Evolutionary conservation across 169 alveolate genomes (phyloP), one percentile per base, ranked within the genome.

Genomic region (Plasmodium vivax): DNA sequence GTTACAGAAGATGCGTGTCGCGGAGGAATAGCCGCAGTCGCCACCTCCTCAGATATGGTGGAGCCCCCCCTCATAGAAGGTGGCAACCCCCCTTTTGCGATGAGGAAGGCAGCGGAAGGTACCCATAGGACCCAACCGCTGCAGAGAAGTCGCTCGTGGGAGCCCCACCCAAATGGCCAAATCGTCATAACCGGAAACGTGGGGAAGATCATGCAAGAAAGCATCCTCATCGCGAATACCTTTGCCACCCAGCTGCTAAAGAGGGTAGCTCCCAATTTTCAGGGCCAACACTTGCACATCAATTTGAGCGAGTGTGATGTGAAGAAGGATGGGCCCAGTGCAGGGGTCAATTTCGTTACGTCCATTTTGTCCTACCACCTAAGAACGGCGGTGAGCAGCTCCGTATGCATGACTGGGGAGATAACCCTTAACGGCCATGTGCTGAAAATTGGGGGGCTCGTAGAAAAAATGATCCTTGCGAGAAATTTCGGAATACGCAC

Each of bases 241-340:
- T 98, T 96, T 81, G 96, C 99, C 23, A 97, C 96, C 79, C 96
- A 94, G 23, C 97, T 98, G 92, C 62, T 97, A 16, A 90, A 94
- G 32, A 90, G 82, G 58, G 85, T 91, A 85, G 93, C 95, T 36
- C 98, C 97, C 14, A 80, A 92, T 51, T 98, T 95, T 96, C 93
- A 98, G 54, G 98, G 96, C 12, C 96, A 96, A 83, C 96, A 97
- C 32, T 92, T 98, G 54, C 99, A 98, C 94, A 92, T 98, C 38
- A 99, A 98, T 84, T 98, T 98, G 71, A 99, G 99, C 19, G 99
- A 98, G 92, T 99, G 99, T 19, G 99, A 99, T 23, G 96, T 98
- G 23, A 99, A 99, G 30, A 98, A 98, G 96, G 99, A 98, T 96
- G 99, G 99, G 10, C 99, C 99, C 19, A 97, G 99, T 36, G 99